Conservation (phyloP, 371 early-diverging fungal species). For the Vairimorpha apis region DNA sequence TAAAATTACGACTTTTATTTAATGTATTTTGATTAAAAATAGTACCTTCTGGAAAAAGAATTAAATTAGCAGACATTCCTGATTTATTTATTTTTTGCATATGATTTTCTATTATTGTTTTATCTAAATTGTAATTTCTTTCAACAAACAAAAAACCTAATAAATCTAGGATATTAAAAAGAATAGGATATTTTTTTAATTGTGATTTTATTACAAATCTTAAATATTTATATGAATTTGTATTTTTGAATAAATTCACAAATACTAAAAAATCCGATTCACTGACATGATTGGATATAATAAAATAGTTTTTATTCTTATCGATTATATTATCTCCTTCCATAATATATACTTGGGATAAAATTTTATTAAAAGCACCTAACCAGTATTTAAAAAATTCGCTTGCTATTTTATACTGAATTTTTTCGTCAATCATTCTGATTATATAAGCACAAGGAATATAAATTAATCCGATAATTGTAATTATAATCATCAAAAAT, state of each 20-base stretch:
- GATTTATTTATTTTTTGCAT: conserved; percentile 6
- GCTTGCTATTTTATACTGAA: not conserved
- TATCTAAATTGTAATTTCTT: conserved; percentile 53
- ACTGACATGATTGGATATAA: conserved; percentile 61
- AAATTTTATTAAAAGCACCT: not conserved
- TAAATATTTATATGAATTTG: conserved; percentile 16
- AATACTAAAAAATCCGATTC: conserved; percentile 58
- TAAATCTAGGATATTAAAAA: conserved; percentile 50
- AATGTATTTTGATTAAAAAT: conserved; percentile 35
- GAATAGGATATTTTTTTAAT: conserved; percentile 46
- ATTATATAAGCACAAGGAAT: not conserved
- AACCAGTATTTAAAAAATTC: conserved; percentile 5
- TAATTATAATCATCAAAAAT: not conserved
- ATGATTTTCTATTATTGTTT: conserved; percentile 47
- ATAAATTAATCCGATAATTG: not conserved
- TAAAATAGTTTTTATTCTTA: conserved; percentile 22
- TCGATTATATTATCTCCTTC: not conserved
- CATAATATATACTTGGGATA: not conserved
- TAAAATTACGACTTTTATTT: conserved; percentile 66
- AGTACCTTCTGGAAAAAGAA: conserved; percentile 63
- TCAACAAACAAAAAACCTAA: conserved; percentile 52
- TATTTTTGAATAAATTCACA: conserved; percentile 22
- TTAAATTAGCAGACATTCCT: conserved; percentile 36
- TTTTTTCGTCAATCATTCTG: not conserved
- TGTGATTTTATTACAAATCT: conserved; percentile 55